Evolutionary conservation across 495 filamentous ascomycete genomes (phyloP).

Genomic region (Cudoniella acicularis): DNA sequence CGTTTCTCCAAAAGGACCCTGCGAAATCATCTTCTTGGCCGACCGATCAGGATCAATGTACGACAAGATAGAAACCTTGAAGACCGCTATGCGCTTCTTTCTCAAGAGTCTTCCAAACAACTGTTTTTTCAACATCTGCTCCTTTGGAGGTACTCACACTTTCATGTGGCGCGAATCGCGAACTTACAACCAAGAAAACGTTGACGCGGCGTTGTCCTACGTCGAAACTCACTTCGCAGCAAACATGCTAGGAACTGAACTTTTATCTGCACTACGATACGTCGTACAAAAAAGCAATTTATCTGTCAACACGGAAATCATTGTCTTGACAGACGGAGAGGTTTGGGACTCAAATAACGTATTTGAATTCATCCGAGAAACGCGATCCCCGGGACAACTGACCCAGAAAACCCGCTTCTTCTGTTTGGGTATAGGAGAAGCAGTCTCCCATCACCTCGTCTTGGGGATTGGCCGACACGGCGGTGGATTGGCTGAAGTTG

Average conservation of each 20-base stretch:
- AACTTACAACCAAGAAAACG: constrained; percentile 38
- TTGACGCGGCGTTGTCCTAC: constrained; percentile 42
- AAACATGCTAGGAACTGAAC: constrained; percentile 53
- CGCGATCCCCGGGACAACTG: constrained; percentile 31
- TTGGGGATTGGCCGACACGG: constrained; percentile 54
- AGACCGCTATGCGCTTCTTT: constrained; percentile 51
- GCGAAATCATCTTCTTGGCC: constrained; percentile 56
- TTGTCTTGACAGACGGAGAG: not conserved
- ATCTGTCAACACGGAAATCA: not conserved
- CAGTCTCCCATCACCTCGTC: constrained; percentile 49
- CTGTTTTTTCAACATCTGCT: constrained; percentile 57
- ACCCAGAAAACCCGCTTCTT: constrained; percentile 49
- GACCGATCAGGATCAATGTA: constrained; percentile 57
- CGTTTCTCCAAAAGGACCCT: constrained; percentile 19
- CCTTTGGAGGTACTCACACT: constrained; percentile 43
- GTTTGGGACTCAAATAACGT: constrained; percentile 17
- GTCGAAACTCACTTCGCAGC: constrained; percentile 34
- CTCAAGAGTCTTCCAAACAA: constrained; percentile 55
- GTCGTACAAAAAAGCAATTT: constrained; percentile 19
- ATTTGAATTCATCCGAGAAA: constrained; percentile 40
- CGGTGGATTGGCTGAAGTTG: constrained; percentile 52
- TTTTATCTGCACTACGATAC: constrained; percentile 39
- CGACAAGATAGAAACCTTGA: constrained; percentile 43
- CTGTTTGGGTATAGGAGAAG: constrained; percentile 51
- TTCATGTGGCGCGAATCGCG: constrained; percentile 49